Evolutionary conservation across 495 filamentous ascomycete genomes (phyloP).

Genomic region (Sordaria brevicollis): DNA sequence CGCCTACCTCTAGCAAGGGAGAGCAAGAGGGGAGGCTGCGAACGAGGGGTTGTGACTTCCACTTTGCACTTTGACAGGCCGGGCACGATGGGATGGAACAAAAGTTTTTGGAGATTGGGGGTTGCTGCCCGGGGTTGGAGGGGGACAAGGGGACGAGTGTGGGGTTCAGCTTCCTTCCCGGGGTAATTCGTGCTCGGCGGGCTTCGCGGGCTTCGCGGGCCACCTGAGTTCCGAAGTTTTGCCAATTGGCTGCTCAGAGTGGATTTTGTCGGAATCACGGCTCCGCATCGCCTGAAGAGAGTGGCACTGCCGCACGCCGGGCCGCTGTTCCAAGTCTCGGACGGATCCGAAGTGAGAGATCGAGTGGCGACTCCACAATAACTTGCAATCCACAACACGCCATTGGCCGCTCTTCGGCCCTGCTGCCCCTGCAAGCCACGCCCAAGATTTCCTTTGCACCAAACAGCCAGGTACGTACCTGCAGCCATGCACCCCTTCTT

Average conservation of each 20-base stretch:
- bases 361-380: background rate
- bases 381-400: background rate
- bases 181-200: background rate
- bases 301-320: slow-evolving; percentile 22
- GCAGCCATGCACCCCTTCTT: background rate
- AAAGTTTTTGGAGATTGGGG: background rate
- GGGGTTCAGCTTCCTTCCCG: background rate
- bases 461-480: background rate
- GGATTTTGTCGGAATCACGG: slow-evolving; percentile 17
- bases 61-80: background rate
- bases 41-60: background rate
- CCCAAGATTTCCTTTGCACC: background rate
- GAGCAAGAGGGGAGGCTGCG: background rate
- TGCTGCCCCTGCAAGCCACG: background rate
- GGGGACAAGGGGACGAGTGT: background rate
- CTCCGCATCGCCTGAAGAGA: slow-evolving; percentile 27
- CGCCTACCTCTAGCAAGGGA: background rate
- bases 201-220: background rate
- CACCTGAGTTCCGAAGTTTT: background rate
- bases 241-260: background rate
- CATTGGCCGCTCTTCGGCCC: background rate
- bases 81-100: background rate
- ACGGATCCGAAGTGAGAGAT: background rate
- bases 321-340: slow-evolving; percentile 24
- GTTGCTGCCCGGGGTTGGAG: background rate